Evolutionary conservation across 2,329 filamentous ascomycete species (phyloP), one percentile per base, ranked within the genome.

Genomic region (Ophiostoma angusticollis): DNA sequence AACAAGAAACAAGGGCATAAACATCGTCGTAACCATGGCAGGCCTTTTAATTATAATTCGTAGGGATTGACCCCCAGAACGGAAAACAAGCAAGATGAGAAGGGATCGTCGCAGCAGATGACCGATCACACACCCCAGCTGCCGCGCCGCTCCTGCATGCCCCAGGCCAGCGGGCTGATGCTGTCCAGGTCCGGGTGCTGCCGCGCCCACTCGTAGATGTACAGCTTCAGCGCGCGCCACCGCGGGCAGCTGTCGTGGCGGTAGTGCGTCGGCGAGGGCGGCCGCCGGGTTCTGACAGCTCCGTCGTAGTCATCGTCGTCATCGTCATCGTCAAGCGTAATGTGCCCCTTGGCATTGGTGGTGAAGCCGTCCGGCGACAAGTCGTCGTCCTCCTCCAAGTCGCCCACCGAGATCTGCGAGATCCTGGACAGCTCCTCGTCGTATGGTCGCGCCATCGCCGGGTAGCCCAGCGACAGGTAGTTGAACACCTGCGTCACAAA

Each of bases 401-500:
- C 80, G 3, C 69, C 64, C 7, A 89, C 54, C 1, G 72, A 55
- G 6, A 93, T 76, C 9, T 71, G 68, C 23, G 79, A 82, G 41
- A 95, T 93, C 54, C 82, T 84, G 49, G 78, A 75, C 16, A 96
- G 67, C 62, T 96, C 89, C 9, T 78, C 72, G 53, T 96, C 89
- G 53, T 84, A 96, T 27, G 74, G 71, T 17, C 80, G 75, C 9
- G 87, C 89, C 52, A 86, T 76, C 24, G 84, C 79, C 3, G 89
- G 87, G 57, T 95, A 95, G 5, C 89, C 89, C 5, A 96, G 70
- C 0, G 85, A 93, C 13, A 96, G 69, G 58, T 96, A 96, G 58
- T 96, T 95, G 68, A 93, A 96, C 7, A 96, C 87, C 58, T 96
- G 89, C 0, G 87, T 94, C 40, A 95, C 76, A 55, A 95, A 94